Conservation (phyloP, 1,284 basidiomycete genomes). For the Marasmius sp. region DNA sequence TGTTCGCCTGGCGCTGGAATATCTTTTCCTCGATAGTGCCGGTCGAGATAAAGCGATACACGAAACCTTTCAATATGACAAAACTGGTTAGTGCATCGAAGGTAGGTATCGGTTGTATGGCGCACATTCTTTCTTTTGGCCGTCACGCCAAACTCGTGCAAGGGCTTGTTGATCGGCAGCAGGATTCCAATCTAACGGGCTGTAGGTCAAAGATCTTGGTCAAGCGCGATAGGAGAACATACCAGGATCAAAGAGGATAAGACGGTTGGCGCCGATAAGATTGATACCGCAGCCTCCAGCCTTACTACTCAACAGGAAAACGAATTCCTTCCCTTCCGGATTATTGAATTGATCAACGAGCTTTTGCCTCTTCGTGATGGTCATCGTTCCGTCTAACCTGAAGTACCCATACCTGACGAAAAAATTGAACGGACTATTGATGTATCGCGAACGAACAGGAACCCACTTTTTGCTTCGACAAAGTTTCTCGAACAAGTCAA, state of each 20-base stretch:
- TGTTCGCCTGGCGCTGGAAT: constrained; percentile 93
- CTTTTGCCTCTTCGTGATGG: constrained; percentile 93
- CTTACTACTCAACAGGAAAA: constrained; percentile 95
- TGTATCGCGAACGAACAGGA: neutral
- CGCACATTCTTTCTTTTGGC: constrained; percentile 98
- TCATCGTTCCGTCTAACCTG: constrained; percentile 93
- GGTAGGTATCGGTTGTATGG: neutral
- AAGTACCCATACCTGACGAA: constrained; percentile 83
- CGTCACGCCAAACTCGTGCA: constrained; percentile 98
- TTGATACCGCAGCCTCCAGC: constrained; percentile 99
- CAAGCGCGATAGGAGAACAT: constrained; percentile 18
- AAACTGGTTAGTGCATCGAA: neutral
- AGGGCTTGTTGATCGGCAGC: constrained; percentile 98
- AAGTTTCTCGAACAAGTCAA: constrained; percentile 91
- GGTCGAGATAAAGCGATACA: constrained; percentile 97
- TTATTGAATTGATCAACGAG: constrained; percentile 98
- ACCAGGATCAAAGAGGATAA: constrained; percentile 97
- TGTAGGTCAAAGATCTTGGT: neutral
- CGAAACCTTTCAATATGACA: constrained; percentile 66
- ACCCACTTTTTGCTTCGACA: constrained; percentile 80
- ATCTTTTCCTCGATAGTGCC: constrained; percentile 99
- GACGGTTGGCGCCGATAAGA: constrained; percentile 93
- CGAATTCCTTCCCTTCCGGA: constrained; percentile 91
- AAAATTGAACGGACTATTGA: neutral
- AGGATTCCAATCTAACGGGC: constrained; percentile 88